Evolutionary conservation across 371 early-diverging fungal species (phyloP).

Genomic region (Syncephalastrum monosporum): DNA sequence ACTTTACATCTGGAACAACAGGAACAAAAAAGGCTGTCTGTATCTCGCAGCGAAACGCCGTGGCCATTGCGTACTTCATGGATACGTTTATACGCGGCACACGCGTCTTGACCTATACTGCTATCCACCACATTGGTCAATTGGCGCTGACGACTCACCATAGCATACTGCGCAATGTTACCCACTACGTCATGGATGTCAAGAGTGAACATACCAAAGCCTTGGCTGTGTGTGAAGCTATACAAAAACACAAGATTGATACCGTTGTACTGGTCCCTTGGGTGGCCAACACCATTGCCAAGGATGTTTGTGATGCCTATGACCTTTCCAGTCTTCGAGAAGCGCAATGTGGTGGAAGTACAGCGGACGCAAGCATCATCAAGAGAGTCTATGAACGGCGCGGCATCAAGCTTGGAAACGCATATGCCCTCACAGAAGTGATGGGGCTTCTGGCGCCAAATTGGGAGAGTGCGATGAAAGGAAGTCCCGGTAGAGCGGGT

Average conservation of each 20-base stretch:
- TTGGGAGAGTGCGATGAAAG: conserved; percentile 33
- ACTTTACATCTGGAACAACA: no score
- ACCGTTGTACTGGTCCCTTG: conserved; percentile 76
- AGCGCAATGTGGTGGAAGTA: conserved; percentile 79
- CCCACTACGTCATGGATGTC: no score
- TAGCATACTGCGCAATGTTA: no score
- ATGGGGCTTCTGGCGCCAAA: conserved; percentile 2
- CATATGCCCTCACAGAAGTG: conserved; percentile 64
- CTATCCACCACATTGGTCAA: no score
- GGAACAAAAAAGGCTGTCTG: no score
- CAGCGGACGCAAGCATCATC: conserved; percentile 19
- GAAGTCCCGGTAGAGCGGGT: conserved; percentile 67
- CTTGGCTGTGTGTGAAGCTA: conserved; percentile 33
- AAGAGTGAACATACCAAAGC: no score
- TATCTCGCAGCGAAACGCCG: no score
- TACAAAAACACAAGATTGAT: conserved; percentile 60
- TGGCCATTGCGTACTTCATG: no score
- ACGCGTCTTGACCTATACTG: no score
- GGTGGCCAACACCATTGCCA: conserved; percentile 61
- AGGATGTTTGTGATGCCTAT: conserved; percentile 60
- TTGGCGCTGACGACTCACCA: no score
- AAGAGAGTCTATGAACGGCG: conserved; percentile 49
- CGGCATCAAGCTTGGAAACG: conserved; percentile 46
- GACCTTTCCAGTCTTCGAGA: conserved; percentile 60
- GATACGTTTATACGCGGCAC: no score